Base-by-base conservation (phyloP, 768 basidiomycete species). In the Galerina marginata region DNA sequence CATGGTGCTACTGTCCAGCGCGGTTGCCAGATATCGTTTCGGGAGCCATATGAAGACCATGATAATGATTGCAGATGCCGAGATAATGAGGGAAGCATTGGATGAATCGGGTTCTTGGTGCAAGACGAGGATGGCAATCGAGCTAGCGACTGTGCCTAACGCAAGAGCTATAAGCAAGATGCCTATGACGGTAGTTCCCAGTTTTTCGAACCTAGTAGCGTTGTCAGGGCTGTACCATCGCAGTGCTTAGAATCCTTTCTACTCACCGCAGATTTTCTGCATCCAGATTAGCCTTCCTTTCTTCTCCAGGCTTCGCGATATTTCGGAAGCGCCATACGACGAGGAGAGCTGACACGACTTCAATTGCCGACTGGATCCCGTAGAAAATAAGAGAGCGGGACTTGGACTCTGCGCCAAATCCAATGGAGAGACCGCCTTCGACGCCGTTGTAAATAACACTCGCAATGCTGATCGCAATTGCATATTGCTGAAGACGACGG, bases 361-460 rank as follows among this genome's bases (percentile, higher is more conserved):
- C 81, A 40, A 82, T 78, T 2, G 66, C 79, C 0, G 82, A 82
- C 45, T 83, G 82, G 14, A 83, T 74, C 0, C 82, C 81, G 48
- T 79, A 83, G 68, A 83, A 83, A 25, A 83, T 69, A 39, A 83
- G 75, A 6, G 82, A 74, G 4, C 69, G 74, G 0, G 81, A 83
- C 3, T 74, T 72, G 10, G 80, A 77, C 36, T 81, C 81, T 53
- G 75, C 71, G 0, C 82, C 81, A 50, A 83, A 79, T 16, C 76
- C 68, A 38, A 83, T 71, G 6, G 81, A 82, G 14, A 83, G 48
- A 1, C 71, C 74, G 6, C 81, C 81, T 56, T 83, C 68, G 25
- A 69, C 67, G 12, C 67, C 67, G 46, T 72, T 71, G 62, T 77
- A 75, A 5, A 82, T 48, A 33, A 82, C 61, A 62, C 78, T 79